Evolutionary conservation across 108 stramenopile species (phyloP), one percentile per base, ranked within the genome.

Genomic region (Skeletonema tropicum): DNA sequence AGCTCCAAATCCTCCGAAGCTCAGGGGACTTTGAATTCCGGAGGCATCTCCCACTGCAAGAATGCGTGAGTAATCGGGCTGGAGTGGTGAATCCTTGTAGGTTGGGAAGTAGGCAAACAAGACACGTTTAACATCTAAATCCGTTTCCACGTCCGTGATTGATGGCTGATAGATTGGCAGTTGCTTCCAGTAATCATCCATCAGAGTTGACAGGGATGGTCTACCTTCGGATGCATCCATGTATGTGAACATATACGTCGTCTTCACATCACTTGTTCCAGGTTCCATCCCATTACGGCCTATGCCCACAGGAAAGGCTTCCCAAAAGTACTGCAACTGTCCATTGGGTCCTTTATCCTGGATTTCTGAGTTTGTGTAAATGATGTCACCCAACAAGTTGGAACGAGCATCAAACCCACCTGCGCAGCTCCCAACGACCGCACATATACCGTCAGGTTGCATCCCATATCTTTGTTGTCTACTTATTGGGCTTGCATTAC

Each of bases 1-100:
- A 11, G 95, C 95, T 29, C 96, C 98, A 73, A 98, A 98, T 0
- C 98, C 98, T 21, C 98, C 98, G 77, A 98, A 98, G 64, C 93
- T 94, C 33, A 98, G 73, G 7, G 98, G 98, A 67, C 88, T 90
- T 78, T 98, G 97, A 70, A 97, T 94, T 9, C 97, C 98, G 11
- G 94, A 93, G 46, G 92, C 90, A 85, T 92, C 96, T 11, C 94
- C 94, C 11, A 94, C 93, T 5, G 90, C 92, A 21, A 97, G 73
- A 12, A 97, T 66, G 8, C 98, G 86, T 60, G 85, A 87, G 75
- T 79, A 97, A 45, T 78, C 63, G 2, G 96, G 90, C 64, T 87
- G 83, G n/a, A 98, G 74, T 5, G 98, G 98, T 9, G 95, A 94
- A 64, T 94, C 92, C 45, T 87, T 88, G 80, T 95, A 98, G 30